These are phyloP conservation scores for Acanthamoeba castellanii DNA, from an alignment of 208 protist genomes.

Conservation along the genomic window DNA sequence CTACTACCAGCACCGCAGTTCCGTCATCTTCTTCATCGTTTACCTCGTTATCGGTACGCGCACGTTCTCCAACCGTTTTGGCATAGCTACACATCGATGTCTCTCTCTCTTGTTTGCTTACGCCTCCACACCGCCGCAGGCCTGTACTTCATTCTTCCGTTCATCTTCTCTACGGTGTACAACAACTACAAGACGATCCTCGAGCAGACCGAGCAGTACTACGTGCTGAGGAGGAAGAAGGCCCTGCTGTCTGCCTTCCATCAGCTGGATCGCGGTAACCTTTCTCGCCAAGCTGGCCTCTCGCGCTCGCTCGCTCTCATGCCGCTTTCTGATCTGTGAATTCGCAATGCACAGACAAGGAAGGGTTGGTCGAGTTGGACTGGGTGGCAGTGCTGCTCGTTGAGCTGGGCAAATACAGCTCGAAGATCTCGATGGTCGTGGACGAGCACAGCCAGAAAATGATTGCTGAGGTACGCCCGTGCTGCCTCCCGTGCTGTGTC, in stretches of 20 bases:
- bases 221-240: neutral
- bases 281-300: neutral
- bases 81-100: too few relatives aligned
- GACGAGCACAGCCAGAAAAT: constrained; percentile 31
- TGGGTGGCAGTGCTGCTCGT: constrained; percentile 46
- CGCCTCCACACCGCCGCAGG: neutral
- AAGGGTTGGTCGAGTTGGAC: constrained; percentile 12
- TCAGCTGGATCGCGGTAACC: neutral
- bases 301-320: neutral
- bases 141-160: constrained; percentile 48
- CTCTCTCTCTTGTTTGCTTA: too few relatives aligned
- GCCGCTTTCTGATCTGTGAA: neutral
- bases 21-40: constrained; percentile 45
- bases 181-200: constrained; percentile 64
- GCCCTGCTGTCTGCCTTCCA: constrained; percentile 42
- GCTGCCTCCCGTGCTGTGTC: neutral
- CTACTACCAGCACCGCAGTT: constrained; percentile 46
- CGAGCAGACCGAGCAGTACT: constrained; percentile 50
- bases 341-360: constrained; percentile 3
- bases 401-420: constrained; percentile 47
- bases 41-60: constrained; percentile 26
- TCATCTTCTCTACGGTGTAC: constrained; percentile 65
- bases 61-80: neutral
- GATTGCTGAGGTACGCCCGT: neutral
- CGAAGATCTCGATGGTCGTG: constrained; percentile 39